A percentile compares a stretch with the other conserved stretches of the same genome.
Evolutionary conservation across 257 asterid species (phyloP).

Genomic region (Primulina huaijiensis): DNA sequence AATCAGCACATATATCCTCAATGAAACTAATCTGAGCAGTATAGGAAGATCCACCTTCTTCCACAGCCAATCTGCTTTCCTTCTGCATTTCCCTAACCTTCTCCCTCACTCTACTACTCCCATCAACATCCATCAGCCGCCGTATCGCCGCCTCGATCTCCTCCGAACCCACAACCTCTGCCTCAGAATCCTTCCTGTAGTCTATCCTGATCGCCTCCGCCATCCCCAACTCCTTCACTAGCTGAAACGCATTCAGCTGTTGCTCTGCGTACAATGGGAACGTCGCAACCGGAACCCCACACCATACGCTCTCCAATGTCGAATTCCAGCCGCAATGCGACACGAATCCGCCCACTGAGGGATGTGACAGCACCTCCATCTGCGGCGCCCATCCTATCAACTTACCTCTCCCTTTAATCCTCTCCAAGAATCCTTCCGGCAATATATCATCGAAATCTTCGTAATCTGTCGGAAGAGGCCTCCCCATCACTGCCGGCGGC

Average conservation of each 20-base stretch:
- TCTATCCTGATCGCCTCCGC: not conserved
- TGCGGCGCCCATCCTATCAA: slow-evolving; percentile 24
- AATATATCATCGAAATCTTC: not conserved
- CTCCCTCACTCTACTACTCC: not conserved
- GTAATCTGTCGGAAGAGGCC: not conserved
- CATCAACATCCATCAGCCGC: not conserved
- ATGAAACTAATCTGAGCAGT: too few species aligned
- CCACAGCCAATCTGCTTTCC: too few species aligned
- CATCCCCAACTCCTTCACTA: not conserved
- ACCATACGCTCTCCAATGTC: not conserved
- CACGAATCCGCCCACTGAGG: slow-evolving; percentile 19
- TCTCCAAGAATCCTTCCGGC: slow-evolving; percentile 13
- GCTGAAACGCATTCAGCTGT: not conserved
- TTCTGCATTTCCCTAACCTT: too few species aligned
- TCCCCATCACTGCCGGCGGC: slow-evolving; percentile 1
- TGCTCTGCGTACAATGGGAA: not conserved
- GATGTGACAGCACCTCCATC: slow-evolving; percentile 12
- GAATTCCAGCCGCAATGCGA: slow-evolving; percentile 20
- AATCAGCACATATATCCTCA: too few species aligned
- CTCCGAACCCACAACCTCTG: not conserved
- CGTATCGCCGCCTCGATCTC: not conserved
- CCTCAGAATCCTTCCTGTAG: too few species aligned
- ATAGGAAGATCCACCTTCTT: too few species aligned
- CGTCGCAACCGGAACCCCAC: not conserved
- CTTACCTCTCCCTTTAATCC: slow-evolving; percentile 1